Conservation (phyloP, 2,329 filamentous ascomycete species). For the Dothideomycetes sp. region DNA sequence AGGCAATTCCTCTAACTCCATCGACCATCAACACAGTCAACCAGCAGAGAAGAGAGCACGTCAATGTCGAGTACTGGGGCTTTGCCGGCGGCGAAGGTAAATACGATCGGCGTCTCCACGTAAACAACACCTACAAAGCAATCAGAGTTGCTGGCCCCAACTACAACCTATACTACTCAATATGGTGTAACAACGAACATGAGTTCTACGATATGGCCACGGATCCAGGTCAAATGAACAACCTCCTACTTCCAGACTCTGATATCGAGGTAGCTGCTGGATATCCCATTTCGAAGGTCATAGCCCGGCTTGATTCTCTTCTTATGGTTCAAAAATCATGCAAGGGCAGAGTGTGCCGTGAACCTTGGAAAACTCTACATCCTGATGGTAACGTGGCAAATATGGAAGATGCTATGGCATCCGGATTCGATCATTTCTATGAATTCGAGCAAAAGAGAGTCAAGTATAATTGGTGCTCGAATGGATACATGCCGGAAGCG, state of each 20-base stretch:
- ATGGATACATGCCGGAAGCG: constrained; percentile 12
- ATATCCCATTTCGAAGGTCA: neutral
- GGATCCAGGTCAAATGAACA: constrained; percentile 16
- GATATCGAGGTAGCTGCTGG: neutral
- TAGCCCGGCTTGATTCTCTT: constrained; percentile 24
- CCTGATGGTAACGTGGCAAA: constrained; percentile 21
- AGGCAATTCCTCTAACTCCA: constrained; percentile 25
- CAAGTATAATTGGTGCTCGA: constrained; percentile 31
- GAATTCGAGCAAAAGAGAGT: constrained; percentile 27
- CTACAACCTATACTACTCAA: constrained; percentile 57
- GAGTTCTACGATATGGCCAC: constrained; percentile 49
- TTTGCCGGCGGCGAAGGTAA: constrained; percentile 26
- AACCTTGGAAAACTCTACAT: constrained; percentile 26
- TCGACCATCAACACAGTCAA: constrained; percentile 13
- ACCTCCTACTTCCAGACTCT: constrained; percentile 8
- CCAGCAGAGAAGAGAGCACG: constrained; percentile 25
- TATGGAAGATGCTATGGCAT: constrained; percentile 21
- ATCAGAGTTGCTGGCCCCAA: constrained; percentile 20
- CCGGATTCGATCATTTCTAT: constrained; percentile 26
- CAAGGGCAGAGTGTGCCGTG: constrained; percentile 22
- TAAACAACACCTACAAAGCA: constrained; percentile 26
- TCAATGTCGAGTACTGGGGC: constrained; percentile 36
- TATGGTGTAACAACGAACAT: constrained; percentile 60
- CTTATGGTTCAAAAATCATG: constrained; percentile 28
- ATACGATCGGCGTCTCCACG: constrained; percentile 20